phyloP scores from a whole-genome alignment of 345 rosid genomes.

The Draba incana region DNA sequence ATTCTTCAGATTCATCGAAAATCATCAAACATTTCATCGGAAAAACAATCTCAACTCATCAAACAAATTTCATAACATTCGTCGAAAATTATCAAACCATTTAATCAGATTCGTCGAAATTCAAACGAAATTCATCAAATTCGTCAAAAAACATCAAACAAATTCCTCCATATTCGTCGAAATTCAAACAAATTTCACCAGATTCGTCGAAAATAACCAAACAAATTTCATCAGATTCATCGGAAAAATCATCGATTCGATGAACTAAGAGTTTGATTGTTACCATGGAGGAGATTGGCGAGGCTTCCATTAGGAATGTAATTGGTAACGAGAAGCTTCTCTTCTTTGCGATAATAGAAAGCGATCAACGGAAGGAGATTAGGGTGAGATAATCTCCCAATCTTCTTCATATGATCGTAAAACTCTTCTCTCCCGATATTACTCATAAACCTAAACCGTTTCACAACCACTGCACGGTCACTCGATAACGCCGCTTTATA shows the following conservation, averaged over 20 bases:
- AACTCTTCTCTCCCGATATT: slow-evolving; percentile 62
- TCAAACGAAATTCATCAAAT: neutral
- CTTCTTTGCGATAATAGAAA: slow-evolving; percentile 70
- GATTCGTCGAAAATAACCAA: neutral
- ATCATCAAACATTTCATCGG: too few species aligned
- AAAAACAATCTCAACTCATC: too few species aligned
- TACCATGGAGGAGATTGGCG: slow-evolving; percentile 85
- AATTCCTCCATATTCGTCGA: neutral
- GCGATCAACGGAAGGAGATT: slow-evolving; percentile 76
- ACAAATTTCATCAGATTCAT: neutral
- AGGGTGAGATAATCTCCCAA: slow-evolving; percentile 70
- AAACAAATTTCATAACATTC: neutral
- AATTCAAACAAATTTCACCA: neutral
- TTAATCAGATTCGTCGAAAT: neutral
- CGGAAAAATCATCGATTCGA: neutral
- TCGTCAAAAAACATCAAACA: too few species aligned
- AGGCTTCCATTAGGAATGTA: slow-evolving; percentile 69
- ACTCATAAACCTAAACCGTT: slow-evolving; percentile 74
- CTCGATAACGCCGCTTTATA: slow-evolving; percentile 66
- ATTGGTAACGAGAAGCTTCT: slow-evolving; percentile 78
- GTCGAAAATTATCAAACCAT: neutral
- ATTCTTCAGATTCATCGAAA: too few species aligned
- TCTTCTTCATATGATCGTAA: slow-evolving; percentile 65
- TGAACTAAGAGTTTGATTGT: neutral
- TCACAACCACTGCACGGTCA: slow-evolving; percentile 72